Evolutionary conservation across 257 asterid genomes (phyloP).

Genomic region (Fraxinus quadrangulata): DNA sequence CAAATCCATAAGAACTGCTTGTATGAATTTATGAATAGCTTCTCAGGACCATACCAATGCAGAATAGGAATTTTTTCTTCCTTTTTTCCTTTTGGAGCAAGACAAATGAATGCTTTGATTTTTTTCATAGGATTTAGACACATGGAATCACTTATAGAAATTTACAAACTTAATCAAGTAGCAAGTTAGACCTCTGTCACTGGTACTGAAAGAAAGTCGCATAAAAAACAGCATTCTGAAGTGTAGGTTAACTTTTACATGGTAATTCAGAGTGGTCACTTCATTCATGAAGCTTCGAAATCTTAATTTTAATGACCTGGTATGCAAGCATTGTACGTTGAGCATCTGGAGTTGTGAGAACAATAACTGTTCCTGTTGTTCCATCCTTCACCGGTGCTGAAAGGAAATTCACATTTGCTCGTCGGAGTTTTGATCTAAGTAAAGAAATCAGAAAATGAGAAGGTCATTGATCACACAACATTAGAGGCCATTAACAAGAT

Average conservation of each 20-base stretch:
- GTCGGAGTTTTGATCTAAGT: slow-evolving; percentile 76
- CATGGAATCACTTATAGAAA: neutral
- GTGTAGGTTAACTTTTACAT: neutral
- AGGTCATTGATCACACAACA: slow-evolving; percentile 15
- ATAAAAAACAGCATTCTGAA: neutral
- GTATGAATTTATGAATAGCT: neutral
- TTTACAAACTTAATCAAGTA: neutral
- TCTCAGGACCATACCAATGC: neutral
- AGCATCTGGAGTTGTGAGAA: slow-evolving; percentile 93
- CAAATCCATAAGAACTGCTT: neutral
- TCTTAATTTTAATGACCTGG: slow-evolving; percentile 54
- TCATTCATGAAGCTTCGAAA: neutral
- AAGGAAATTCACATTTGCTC: slow-evolving; percentile 89
- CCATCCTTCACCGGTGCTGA: slow-evolving; percentile 86
- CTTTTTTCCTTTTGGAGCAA: neutral
- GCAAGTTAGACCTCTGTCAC: neutral
- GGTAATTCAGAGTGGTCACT: neutral
- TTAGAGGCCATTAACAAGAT: slow-evolving; percentile 3
- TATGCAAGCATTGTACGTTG: slow-evolving; percentile 97
- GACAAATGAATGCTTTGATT: neutral
- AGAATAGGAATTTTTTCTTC: neutral
- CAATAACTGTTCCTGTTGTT: slow-evolving; percentile 96
- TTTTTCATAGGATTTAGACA: neutral
- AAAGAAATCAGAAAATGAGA: slow-evolving; percentile 12
- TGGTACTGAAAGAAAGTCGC: neutral